These are phyloP conservation scores for Mallotus repandus DNA, from an alignment of 441 rosid genomes.

Conservation along the genomic window DNA sequence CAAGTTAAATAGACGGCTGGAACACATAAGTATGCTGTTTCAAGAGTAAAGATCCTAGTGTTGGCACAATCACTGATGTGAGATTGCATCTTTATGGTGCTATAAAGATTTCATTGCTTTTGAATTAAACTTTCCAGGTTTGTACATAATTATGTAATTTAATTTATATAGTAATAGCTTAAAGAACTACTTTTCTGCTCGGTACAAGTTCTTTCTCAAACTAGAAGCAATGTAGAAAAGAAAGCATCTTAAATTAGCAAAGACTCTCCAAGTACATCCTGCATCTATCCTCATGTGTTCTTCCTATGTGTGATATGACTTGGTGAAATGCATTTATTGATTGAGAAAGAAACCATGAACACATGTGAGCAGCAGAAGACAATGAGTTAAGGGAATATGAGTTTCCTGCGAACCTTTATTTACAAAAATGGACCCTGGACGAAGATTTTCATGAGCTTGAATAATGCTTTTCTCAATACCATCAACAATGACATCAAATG, in stretches of 20 bases:
- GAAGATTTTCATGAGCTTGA: constrained; percentile 86
- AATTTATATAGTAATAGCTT: too few species aligned
- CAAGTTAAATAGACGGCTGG: not conserved
- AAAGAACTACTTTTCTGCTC: not conserved
- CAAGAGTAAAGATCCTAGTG: not conserved
- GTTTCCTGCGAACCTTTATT: constrained; percentile 51
- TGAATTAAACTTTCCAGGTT: not conserved
- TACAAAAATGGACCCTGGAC: constrained; percentile 70
- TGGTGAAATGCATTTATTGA: not conserved
- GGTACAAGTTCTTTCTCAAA: not conserved
- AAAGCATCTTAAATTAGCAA: not conserved
- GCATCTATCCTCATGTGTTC: not conserved
- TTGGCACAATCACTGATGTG: not conserved
- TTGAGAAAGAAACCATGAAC: not conserved
- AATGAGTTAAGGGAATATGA: not conserved
- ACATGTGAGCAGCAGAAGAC: not conserved
- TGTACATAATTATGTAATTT: not conserved
- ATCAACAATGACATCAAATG: constrained; percentile 89
- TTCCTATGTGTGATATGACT: not conserved
- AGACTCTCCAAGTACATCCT: not conserved
- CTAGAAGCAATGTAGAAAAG: not conserved
- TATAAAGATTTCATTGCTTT: not conserved
- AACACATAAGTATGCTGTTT: not conserved
- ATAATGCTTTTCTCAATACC: constrained; percentile 84
- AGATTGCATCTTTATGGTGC: not conserved